These are phyloP conservation scores for Sporisorium reilianum DNA, from an alignment of 1,284 basidiomycete species.

Conservation along the genomic window DNA sequence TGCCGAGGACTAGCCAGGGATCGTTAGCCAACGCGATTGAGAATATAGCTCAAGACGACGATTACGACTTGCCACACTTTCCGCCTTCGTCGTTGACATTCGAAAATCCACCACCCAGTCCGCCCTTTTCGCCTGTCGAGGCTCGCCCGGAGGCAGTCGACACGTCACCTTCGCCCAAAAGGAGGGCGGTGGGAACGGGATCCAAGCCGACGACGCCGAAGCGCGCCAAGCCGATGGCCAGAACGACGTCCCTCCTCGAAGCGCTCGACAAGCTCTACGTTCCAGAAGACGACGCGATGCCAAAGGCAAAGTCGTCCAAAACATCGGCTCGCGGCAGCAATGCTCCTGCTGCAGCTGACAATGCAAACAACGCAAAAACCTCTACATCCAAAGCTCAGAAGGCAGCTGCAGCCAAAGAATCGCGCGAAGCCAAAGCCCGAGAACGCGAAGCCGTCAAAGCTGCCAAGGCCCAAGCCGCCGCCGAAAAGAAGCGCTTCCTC, in stretches of 20 bases:
- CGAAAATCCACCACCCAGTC: conserved; percentile 24
- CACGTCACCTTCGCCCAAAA: conserved; percentile 15
- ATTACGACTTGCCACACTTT: conserved; percentile 5
- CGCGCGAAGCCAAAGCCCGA: conserved; percentile 32
- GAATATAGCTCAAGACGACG: conserved; percentile 24
- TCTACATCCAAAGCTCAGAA: conserved; percentile 13
- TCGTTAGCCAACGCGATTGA: conserved; percentile 3
- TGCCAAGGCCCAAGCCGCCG: conserved; percentile 18
- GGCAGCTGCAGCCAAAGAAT: conserved; percentile 22
- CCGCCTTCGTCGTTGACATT: conserved; percentile 29
- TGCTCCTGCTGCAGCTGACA: neutral
- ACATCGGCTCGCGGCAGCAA: neutral
- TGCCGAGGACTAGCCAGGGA: conserved; percentile 18
- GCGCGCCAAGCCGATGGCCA: conserved; percentile 2
- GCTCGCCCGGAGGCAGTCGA: neutral
- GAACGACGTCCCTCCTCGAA: conserved; percentile 32
- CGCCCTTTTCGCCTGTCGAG: conserved; percentile 23
- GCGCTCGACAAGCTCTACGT: conserved; percentile 38
- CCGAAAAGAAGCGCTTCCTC: conserved; percentile 43
- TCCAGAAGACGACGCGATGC: conserved; percentile 3
- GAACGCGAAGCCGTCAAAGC: conserved; percentile 37
- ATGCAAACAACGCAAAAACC: neutral
- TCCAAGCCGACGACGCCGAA: conserved; percentile 14
- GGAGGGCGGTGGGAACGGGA: neutral
- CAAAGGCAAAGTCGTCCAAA: neutral